phyloP scores from a whole-genome alignment of 305 asterid genomes.

The Rubia occidens region DNA sequence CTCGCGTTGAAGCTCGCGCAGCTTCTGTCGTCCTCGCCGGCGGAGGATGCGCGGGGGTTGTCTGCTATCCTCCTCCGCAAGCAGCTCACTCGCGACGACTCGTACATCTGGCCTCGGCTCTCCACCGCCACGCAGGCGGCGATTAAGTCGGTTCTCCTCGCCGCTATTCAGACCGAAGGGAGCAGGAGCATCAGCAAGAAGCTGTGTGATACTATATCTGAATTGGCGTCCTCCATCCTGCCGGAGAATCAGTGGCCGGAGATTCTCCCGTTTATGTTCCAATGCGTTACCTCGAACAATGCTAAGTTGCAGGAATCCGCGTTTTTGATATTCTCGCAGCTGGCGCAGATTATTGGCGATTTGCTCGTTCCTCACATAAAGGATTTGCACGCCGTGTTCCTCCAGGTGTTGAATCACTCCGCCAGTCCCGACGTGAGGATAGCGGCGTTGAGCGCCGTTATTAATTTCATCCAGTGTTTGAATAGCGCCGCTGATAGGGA shows the following conservation, averaged over 20 bases:
- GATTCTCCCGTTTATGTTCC: conserved; percentile 80
- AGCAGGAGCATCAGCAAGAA: conserved; percentile 52
- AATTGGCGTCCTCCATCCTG: conserved; percentile 64
- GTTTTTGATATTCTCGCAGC: conserved; percentile 63
- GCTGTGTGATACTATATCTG: conserved; percentile 73
- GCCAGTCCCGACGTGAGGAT: conserved; percentile 58
- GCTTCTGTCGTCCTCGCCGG: conserved; percentile 46
- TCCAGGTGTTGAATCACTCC: conserved; percentile 56
- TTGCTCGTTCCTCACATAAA: conserved; percentile 57
- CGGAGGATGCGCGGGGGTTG: conserved; percentile 69
- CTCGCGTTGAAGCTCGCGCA: conserved; percentile 59
- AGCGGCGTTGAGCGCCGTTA: conserved; percentile 47
- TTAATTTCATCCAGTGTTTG: too few relatives aligned
- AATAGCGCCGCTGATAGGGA: too few relatives aligned
- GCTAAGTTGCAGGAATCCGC: conserved; percentile 77
- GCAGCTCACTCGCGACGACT: conserved; percentile 71
- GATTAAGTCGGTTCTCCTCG: conserved; percentile 45
- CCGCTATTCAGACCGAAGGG: conserved; percentile 59
- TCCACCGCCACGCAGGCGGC: conserved; percentile 46
- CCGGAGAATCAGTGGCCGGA: conserved; percentile 82
- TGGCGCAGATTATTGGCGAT: conserved; percentile 75
- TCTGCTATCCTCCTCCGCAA: conserved; percentile 70
- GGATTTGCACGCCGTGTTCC: conserved; percentile 64
- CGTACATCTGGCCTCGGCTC: conserved; percentile 72
- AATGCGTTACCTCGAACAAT: conserved; percentile 57